Base-by-base conservation (phyloP, 1,284 basidiomycete species). In the Leccinum subspadiceum region DNA sequence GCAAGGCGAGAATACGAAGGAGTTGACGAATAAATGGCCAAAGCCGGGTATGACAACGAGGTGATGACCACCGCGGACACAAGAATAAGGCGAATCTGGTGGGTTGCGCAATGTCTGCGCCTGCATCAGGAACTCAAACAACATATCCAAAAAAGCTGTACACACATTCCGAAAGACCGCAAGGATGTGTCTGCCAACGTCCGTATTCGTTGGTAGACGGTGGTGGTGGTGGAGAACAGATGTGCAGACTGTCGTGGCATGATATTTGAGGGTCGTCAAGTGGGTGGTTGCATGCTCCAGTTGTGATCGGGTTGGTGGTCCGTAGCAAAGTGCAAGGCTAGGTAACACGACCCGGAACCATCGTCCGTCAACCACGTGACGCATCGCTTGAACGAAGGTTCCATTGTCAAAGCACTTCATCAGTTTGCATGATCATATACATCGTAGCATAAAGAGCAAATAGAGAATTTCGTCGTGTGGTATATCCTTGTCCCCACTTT, bases 51-150 rank as follows among this genome's bases (percentile, higher is more conserved):
- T 73, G 96, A 93, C 54, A 99, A 86, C 46, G 93, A 94, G 52
- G 95, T 96, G 78, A 99, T 98, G 69, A 98, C 93, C 62, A 98
- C 83, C 61, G 92, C 90, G 59, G 94, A 96, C 61, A 97, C 89
- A 63, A 99, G 84, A 68, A 99, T 90, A 37, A 97, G 90, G 56
- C 94, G 88, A 58, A 96, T 96, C 79, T 97, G 93, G 73, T 94
- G 92, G 5, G 89, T 92, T 62, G 92, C 90, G 68, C 90, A 93
- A 71, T 93, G 90, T 59, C 91, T 93, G 68, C 46, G 33, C 59
- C 58, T 61, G 58, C 41, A 65, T 57, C 60, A 73, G 61, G 46
- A 58, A 44, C 58, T 56, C 41, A 17, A 12, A 56, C 53, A 39
- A 20, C 29, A 56, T 35, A 15, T 49, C 33, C 20, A 9, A 51